Evolutionary conservation across 1,284 basidiomycete species (phyloP), one percentile per base, ranked within the genome.

Genomic region (Leccinum fallax): DNA sequence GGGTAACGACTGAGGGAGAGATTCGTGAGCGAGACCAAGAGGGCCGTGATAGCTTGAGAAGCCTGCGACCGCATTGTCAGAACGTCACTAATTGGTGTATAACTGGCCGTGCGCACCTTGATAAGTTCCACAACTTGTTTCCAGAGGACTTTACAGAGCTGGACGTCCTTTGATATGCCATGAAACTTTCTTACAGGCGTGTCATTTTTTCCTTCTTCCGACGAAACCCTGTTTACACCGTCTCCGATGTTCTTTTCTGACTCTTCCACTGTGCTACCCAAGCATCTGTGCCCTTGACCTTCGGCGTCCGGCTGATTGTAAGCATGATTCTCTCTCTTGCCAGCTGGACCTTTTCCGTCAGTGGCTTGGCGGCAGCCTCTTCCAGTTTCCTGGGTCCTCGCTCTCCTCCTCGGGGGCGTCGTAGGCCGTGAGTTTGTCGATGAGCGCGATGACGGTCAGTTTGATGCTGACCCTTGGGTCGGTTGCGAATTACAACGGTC

Each of bases 81-180:
- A 21, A 21, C 21, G 21, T 21, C 21, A 21, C 21, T 21, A 21
- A 21, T 21, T 21, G 21, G 21, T 21, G 21, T 21, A 21, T 21
- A 21, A 21, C 21, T 21, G 21, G 21, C 21, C 21, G 21, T 21
- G 21, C 26, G 26, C 26, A 26, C 26, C 26, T 26, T 26, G 26
- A 26, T 26, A 26, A 26, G 6, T 26, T 96, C 90, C 8, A 97
- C 95, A 16, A 98, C 93, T 75, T 98, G 96, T 66, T 93, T 89
- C 96, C 96, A 98, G 77, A 98, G 98, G 26, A 26, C 6, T 26
- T 26, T 26, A 66, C 98, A 98, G 59, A 98, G 76, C 71, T 89
- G 91, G 36, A 96, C 95, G 67, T 97, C 85, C 75, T 95, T 92
- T 6, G 95, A 95, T 55, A 97, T 89, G 34, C 95, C 95, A 73